Conservation (phyloP, 768 basidiomycete species). For the Austroboletus festivus region DNA sequence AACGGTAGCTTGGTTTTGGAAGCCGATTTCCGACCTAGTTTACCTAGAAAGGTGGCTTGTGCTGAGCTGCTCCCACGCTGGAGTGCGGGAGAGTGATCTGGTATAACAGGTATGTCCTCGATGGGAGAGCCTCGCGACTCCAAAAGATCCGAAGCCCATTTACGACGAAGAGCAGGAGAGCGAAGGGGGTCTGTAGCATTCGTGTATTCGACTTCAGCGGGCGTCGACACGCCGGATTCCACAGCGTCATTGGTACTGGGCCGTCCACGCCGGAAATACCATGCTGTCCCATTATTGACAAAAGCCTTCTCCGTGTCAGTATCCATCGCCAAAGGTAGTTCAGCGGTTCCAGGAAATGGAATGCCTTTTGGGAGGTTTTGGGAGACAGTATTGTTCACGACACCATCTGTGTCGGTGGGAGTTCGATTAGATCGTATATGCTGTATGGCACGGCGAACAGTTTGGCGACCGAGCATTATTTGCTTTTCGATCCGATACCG, state of each 20-base stretch:
- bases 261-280: conserved; percentile 53
- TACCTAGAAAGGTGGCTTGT: conserved; percentile 39
- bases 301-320: conserved; percentile 79
- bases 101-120: conserved; percentile 11
- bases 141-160: conserved; percentile 46
- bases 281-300: conserved; percentile 45
- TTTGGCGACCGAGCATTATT: conserved; percentile 74
- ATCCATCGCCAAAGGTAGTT: conserved; percentile 67
- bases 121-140: conserved; percentile 27
- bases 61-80: conserved; percentile 13
- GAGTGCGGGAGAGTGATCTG: conserved; percentile 2
- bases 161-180: conserved; percentile 43
- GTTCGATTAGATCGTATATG: conserved; percentile 25
- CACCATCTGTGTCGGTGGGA: conserved; percentile 21
- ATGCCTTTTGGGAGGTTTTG: conserved; percentile 26
- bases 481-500: conserved; percentile 82
- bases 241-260: conserved; percentile 22
- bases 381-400: conserved; percentile 19
- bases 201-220: conserved; percentile 27
- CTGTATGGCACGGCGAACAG: conserved; percentile 57
- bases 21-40: conserved; percentile 44
- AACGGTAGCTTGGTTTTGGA: conserved; percentile 41
- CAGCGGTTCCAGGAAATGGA: conserved; percentile 22
- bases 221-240: conserved; percentile 34
- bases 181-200: conserved; percentile 37